Base-by-base conservation (phyloP, 2,329 filamentous ascomycete genomes). In the Phialemonium atrogriseum region DNA sequence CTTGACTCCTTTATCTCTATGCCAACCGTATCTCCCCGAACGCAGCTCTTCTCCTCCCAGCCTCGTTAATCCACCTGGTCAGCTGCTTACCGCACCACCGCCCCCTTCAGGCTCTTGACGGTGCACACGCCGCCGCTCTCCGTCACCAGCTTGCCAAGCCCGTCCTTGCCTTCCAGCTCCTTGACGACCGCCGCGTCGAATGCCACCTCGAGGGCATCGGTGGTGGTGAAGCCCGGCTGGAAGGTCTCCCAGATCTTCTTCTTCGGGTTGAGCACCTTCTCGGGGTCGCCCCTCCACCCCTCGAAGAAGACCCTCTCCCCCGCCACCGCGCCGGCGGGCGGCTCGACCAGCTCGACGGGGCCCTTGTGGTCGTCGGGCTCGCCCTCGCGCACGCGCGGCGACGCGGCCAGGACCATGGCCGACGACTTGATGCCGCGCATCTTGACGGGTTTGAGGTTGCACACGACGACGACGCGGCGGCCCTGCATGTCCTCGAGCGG, bases 201-300 rank as follows among this genome's bases (percentile, higher is more conserved):
- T 0, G 73, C 87, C 21, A 94, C 89, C 60, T 88, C 83, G 31
- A 89, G 68, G 27, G 59, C 61, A 7, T 81, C 80, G 2, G 82
- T 94, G 7, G 89, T 98, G 18, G 84, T 94, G 64, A 96, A 96
- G 0, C 89, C 91, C 1, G 88, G 87, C 70, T 96, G 89, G 62
- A 94, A 85, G 8, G 73, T 85, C 70, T 98, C 91, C 88, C 89
- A 96, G 39, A 96, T 68, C 79, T 96, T 96, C 79, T 96, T 98
- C 80, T 98, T 98, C 36, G 91, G 91, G 71, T 96, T 98, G 36
- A 98, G 72, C 31, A 89, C 77, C 40, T 80, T 81, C 71, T 98
- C 91, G 0, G 91, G 87, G 68, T 94, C 84, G 37, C 86, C 88
- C 58, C 85, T 72, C 80, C 85, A 98, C 28, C 91, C 91, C 55